Conservation (phyloP, 2,329 filamentous ascomycete species). For the Penicillium freii region DNA sequence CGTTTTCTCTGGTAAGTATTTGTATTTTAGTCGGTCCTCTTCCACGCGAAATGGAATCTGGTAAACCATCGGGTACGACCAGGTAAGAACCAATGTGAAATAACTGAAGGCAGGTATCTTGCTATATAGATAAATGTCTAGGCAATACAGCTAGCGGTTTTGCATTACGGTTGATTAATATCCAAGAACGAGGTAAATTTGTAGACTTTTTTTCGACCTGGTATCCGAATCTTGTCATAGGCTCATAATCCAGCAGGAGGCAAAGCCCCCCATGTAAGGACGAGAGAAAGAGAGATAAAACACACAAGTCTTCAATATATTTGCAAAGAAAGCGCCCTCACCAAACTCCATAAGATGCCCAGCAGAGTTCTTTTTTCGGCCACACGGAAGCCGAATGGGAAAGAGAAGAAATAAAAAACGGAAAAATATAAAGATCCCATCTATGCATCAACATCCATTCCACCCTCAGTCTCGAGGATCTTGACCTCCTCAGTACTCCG, state of each 20-base stretch:
- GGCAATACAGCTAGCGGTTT: conserved; percentile 5
- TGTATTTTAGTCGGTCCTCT: conserved; percentile 39
- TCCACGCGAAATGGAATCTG: conserved; percentile 12
- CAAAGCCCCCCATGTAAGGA: conserved; percentile 16
- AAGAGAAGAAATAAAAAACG: conserved; percentile 18
- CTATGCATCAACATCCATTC: conserved; percentile 45
- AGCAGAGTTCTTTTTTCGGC: conserved; percentile 29
- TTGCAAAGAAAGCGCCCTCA: conserved; percentile 31
- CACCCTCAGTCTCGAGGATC: conserved; percentile 37
- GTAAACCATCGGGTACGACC: conserved; percentile 41
- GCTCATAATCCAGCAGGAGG: conserved; percentile 31
- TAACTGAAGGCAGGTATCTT: conserved; percentile 26
- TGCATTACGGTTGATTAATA: conserved; percentile 4
- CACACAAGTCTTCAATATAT: conserved; percentile 22
- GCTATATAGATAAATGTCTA: conserved; percentile 13
- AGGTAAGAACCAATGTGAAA: conserved; percentile 40
- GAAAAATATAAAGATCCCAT: conserved; percentile 17
- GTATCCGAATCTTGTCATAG: conserved; percentile 34
- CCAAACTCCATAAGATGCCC: conserved; percentile 41
- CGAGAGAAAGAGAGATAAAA: conserved; percentile 20
- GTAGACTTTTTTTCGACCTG: conserved; percentile 27
- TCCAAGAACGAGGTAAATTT: conserved; percentile 1
- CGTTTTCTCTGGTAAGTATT: conserved; percentile 41
- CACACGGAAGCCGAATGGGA: conserved; percentile 17
- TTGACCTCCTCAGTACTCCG: conserved; percentile 42